Conservation (phyloP, 371 early-diverging fungal species). For the Rhizopus delemar region DNA sequence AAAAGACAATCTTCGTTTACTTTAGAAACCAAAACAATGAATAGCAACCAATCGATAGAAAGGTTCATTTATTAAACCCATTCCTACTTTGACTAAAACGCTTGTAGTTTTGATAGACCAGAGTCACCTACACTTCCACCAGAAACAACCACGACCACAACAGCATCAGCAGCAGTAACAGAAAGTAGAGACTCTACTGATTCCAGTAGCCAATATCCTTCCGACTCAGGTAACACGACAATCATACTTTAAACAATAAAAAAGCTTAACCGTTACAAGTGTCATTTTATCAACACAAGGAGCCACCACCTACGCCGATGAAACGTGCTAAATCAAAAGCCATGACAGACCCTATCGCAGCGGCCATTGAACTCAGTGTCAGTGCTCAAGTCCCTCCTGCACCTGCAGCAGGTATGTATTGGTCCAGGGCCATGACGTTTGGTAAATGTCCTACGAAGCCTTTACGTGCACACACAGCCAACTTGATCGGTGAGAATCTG, state of each 20-base stretch:
- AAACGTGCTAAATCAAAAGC: slow-evolving; percentile 9
- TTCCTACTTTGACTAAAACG: background rate
- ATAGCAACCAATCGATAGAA: background rate
- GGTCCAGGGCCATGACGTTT: slow-evolving; percentile 71
- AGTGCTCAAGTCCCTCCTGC: slow-evolving; percentile 41
- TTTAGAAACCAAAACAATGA: background rate
- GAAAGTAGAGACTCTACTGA: background rate
- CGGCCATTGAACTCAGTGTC: slow-evolving; percentile 40
- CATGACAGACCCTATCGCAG: slow-evolving; percentile 38
- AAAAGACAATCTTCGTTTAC: background rate
- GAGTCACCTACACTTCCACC: slow-evolving; percentile 48
- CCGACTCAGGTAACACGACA: background rate
- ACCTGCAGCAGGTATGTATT: slow-evolving; percentile 88
- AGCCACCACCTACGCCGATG: slow-evolving; percentile 4
- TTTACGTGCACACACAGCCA: slow-evolving; percentile 81
- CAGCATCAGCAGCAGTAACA: background rate
- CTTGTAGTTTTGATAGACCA: slow-evolving; percentile 21
- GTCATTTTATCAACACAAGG: background rate
- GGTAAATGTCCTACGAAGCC: slow-evolving; percentile 70
- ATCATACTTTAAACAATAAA: background rate
- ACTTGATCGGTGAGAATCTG: slow-evolving; percentile 71
- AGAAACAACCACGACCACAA: slow-evolving; percentile 4
- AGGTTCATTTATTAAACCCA: background rate
- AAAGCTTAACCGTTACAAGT: background rate
- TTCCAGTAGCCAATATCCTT: background rate